Conservation (phyloP, 352 stramenopile genomes). For the Pythium insidiosum region DNA sequence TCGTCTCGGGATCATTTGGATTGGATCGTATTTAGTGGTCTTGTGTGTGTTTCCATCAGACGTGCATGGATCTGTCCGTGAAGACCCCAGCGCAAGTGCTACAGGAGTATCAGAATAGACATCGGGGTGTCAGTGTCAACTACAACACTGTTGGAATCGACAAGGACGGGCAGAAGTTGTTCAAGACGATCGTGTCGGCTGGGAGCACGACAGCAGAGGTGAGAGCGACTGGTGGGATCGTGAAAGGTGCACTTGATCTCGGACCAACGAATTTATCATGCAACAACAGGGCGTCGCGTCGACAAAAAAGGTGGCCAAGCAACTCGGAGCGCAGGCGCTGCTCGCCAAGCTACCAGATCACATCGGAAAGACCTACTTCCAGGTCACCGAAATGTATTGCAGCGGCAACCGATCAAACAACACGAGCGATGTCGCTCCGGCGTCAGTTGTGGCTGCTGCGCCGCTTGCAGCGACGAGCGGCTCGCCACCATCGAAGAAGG, state of each 20-base stretch:
- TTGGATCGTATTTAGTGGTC: neutral
- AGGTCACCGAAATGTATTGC: slow-evolving; percentile 73
- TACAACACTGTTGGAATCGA: slow-evolving; percentile 67
- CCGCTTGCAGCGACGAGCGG: neutral
- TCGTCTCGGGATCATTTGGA: neutral
- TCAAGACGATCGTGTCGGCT: slow-evolving; percentile 76
- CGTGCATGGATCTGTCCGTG: slow-evolving; percentile 66
- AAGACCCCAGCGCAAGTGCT: slow-evolving; percentile 83
- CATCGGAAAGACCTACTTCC: slow-evolving; percentile 34
- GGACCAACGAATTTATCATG: neutral
- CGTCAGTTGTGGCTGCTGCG: no score
- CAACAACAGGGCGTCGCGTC: slow-evolving; percentile 42
- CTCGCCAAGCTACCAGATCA: slow-evolving; percentile 57
- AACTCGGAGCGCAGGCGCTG: slow-evolving; percentile 64
- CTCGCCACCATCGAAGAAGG: slow-evolving; percentile 11
- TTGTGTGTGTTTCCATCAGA: slow-evolving; percentile 16
- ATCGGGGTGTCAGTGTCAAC: slow-evolving; percentile 72
- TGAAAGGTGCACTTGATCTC: no score
- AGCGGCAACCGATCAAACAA: slow-evolving; percentile 28
- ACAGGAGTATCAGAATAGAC: slow-evolving; percentile 78
- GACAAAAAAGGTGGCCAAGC: slow-evolving; percentile 80
- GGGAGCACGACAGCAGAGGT: slow-evolving; percentile 66
- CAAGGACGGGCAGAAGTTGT: slow-evolving; percentile 45
- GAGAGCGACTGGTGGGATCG: no score
- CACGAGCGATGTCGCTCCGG: slow-evolving; percentile 10